Base-by-base conservation (phyloP, 768 basidiomycete species). In the Clitopilus hobsonii region DNA sequence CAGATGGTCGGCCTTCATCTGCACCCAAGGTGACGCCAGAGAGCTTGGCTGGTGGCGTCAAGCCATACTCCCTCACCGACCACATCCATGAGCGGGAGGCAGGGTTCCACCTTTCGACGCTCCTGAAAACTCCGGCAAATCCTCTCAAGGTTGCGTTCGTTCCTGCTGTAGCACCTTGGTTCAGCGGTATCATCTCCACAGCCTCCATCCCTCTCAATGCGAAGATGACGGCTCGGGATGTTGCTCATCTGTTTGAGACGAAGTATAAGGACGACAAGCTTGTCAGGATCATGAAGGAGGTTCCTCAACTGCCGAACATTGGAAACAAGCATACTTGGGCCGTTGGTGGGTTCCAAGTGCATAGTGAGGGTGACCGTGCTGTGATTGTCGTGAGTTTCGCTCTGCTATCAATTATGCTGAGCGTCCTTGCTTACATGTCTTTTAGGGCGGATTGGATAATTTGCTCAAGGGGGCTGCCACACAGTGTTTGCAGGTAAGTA, bases 71-170 rank as follows among this genome's bases (percentile, higher is more conserved):
- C 0, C 74, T 99, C 49, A 99, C 97, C 13, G 94, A 95, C 69
- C 97, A 99, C 72, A 97, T 99, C 65, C 97, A 99, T 76, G 97
- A 99, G 70, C 90, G 97, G 45, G 97, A 99, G 71, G 92, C 95
- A 0, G 85, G 87, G 2, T 75, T 75, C 60, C 97, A 97, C 69
- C 84, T 99, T 51, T 84, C 89, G 6, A 70, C 69, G 3, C 80
- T 92, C 29, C 71, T 86, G 36, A 60, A 70, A 13, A 60, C 67
- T 18, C 63, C 65, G 16, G 54, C 59, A 28, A 53, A 23, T 23
- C 59, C 60, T 45, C 61, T 88, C 53, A 81, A 85, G 61, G 65
- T 98, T 50, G 91, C 89, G 27, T 98, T 99, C 71, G 73, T 93
- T 49, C 97, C 97, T 10, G 75, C 77, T 52, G 93, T 98, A 28